Evolutionary conservation across 2,329 filamentous ascomycete species (phyloP), one percentile per base, ranked within the genome.

Genomic region (Botrytis fabae): DNA sequence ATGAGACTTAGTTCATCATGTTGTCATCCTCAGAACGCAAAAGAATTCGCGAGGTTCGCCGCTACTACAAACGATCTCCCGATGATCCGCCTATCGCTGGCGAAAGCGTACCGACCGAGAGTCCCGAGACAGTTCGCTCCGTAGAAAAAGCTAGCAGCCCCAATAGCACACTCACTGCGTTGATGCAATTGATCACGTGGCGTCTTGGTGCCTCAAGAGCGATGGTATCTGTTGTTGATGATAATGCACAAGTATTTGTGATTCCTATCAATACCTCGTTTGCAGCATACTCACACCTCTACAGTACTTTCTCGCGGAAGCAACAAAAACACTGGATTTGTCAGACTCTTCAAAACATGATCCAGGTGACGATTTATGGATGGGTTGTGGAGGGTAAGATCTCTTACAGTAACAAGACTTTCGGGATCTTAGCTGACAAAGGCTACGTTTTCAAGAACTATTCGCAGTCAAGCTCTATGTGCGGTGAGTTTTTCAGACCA

Each of bases 291-390:
- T 65, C 46, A 61, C 28, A 1, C 78, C 48, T 22, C 51, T 78
- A 32, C 82, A 86, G 79, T 85, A 83, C 70, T 82, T 87, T 71
- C 80, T 87, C 46, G 84, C 85, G 54, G 85, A 86, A 75, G 83
- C 84, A 2, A 86, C 85, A 3, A 80, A 80, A 38, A 83, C 81
- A 14, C 76, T 85, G 7, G 82, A 82, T 54, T 46, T 76, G 48
- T 63, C 59, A 32, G 73, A 76, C 44, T 64, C 70, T 18, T 38
- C 63, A 38, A 73, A 74, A 51, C 54, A 63, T 65, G 74, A 73
- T 28, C 70, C 60, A 10, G 74, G 68, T 12, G 71, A 64, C 28
- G 35, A 70, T 12, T 73, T 74, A 60, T 75, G 75, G 72, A 68
- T 71, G 48, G 72, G 73, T 22, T 76, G 74, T 69, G 70, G 70